Percentiles rank a stretch among this genome's conserved stretches.
phyloP scores from a whole-genome alignment of 441 rosid species.

The Croton laevigatus region DNA sequence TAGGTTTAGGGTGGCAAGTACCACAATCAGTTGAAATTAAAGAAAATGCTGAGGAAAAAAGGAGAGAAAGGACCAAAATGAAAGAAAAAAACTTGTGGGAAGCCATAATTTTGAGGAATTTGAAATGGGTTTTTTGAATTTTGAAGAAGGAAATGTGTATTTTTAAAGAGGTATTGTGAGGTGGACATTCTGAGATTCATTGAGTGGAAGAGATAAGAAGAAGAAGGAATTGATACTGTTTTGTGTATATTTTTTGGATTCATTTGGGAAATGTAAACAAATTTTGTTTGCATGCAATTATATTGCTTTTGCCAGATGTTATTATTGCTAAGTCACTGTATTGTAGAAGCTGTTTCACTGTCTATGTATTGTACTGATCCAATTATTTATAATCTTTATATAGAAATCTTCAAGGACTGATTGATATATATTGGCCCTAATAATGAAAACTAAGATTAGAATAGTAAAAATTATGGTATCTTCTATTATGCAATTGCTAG shows the following conservation, averaged over 20 bases:
- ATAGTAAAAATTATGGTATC: no score
- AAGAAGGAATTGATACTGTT: slow-evolving; percentile 27
- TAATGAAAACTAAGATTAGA: no score
- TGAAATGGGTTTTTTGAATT: background rate
- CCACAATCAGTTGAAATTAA: slow-evolving; percentile 27
- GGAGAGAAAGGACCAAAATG: slow-evolving; percentile 35
- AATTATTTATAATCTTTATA: background rate
- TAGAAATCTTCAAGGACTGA: background rate
- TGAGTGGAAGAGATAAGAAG: slow-evolving; percentile 43
- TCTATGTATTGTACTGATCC: background rate
- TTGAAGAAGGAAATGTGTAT: background rate
- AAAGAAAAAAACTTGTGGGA: slow-evolving; percentile 29
- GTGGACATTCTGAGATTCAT: slow-evolving; percentile 30
- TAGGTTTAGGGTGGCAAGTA: slow-evolving; percentile 26
- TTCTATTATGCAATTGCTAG: no score
- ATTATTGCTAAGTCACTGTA: no score
- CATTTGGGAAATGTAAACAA: background rate
- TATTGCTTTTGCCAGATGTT: background rate
- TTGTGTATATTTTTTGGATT: slow-evolving; percentile 26
- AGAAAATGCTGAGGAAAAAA: slow-evolving; percentile 23
- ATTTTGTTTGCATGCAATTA: slow-evolving; percentile 1
- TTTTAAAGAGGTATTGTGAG: slow-evolving; percentile 42
- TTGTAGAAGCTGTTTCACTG: background rate
- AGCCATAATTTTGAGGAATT: slow-evolving; percentile 30
- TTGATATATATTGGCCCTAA: no score